These are phyloP conservation scores for Knufia fluminis DNA, from an alignment of 2,329 filamentous ascomycete genomes.

Conservation along the genomic window DNA sequence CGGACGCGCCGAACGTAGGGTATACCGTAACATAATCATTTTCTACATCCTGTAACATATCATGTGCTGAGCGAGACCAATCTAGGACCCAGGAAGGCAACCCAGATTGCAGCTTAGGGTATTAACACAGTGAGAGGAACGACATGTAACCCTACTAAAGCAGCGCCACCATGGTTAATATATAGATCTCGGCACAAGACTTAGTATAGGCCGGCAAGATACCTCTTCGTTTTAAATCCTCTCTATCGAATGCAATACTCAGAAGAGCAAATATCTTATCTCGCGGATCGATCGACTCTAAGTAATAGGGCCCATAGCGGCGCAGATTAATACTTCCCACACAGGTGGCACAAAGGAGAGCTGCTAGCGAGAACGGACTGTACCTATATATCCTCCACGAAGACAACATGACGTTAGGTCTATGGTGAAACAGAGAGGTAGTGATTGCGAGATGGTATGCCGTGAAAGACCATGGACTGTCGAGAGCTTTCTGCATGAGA, in stretches of 20 bases:
- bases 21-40: no score
- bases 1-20: no score
- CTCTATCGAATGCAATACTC: conserved; percentile 1
- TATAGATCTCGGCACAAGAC: background rate
- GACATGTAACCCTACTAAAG: no score
- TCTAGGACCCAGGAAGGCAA: no score
- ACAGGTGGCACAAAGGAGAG: background rate
- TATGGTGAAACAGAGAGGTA: background rate
- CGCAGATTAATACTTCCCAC: conserved; percentile 3
- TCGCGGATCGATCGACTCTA: background rate
- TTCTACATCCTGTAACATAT: no score
- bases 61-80: no score
- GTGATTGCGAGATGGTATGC: background rate
- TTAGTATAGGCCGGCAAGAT: background rate
- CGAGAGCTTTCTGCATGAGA: background rate
- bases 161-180: background rate
- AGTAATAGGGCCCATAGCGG: background rate
- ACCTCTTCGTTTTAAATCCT: background rate
- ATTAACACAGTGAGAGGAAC: no score
- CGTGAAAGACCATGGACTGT: background rate
- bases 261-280: conserved; percentile 5
- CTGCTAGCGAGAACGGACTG: background rate
- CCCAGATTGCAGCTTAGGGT: no score
- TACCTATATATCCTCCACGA: background rate
- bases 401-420: conserved; percentile 3